Percentiles rank a stretch among this genome's conserved stretches.
Evolutionary conservation across 1,284 basidiomycete genomes (phyloP).

Genomic region (Coniophora puteana): DNA sequence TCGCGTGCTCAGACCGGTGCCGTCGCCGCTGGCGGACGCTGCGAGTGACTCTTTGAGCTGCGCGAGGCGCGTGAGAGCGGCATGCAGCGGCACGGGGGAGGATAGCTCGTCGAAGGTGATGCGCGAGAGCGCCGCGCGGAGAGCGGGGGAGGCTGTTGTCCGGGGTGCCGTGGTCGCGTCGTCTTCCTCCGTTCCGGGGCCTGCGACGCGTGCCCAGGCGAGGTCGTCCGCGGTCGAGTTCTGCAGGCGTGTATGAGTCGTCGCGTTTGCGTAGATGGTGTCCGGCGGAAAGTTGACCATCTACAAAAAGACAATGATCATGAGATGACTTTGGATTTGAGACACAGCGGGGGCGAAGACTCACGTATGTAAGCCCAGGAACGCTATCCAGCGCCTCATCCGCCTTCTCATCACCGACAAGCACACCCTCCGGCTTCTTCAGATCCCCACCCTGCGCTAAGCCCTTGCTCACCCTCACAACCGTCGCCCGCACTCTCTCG

Average conservation of each 20-base stretch:
- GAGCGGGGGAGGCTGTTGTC: constrained; percentile 25
- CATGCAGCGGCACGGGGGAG: constrained; percentile 53
- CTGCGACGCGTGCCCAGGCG: constrained; percentile 51
- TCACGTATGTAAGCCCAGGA: constrained; percentile 16
- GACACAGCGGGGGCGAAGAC: constrained; percentile 43
- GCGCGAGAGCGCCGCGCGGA: constrained; percentile 39
- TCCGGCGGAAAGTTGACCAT: constrained; percentile 44
- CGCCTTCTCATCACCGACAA: constrained; percentile 23
- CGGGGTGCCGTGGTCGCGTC: too few species aligned
- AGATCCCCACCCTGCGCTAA: constrained; percentile 30
- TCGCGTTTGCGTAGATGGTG: constrained; percentile 59
- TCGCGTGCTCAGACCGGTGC: constrained; percentile 27
- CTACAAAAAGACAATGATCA: constrained; percentile 12
- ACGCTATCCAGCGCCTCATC: constrained; percentile 17
- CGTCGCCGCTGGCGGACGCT: too few species aligned
- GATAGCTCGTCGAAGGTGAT: constrained; percentile 52
- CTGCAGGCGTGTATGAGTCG: constrained; percentile 55
- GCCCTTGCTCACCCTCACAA: constrained; percentile 57
- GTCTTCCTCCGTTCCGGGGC: constrained; percentile 14
- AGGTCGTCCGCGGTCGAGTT: constrained; percentile 73
- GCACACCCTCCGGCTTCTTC: constrained; percentile 21
- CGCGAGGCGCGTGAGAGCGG: constrained; percentile 34
- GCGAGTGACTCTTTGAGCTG: constrained; percentile 16
- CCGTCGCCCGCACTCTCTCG: constrained; percentile 60
- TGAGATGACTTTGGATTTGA: constrained; percentile 14